phyloP scores from a whole-genome alignment of 129 eudicot species.

The carrot (Daucus carota) region DNA sequence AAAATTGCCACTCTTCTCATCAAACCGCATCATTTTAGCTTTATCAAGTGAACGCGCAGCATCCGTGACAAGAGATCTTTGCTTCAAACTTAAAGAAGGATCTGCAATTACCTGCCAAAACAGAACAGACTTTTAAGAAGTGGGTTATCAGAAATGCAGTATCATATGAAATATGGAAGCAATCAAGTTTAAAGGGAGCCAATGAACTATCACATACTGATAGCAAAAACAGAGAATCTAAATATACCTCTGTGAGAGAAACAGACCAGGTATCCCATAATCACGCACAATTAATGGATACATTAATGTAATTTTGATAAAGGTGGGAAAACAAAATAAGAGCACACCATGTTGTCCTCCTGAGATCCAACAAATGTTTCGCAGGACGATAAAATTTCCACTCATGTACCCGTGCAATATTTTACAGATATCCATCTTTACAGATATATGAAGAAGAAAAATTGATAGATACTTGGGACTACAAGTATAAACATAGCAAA shows the following conservation, averaged over 20 bases:
- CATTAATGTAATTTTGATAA: background rate
- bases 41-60: constrained; percentile 98
- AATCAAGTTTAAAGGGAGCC: background rate
- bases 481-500: background rate
- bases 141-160: background rate
- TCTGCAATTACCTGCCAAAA: constrained; percentile 77
- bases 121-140: constrained; percentile 6
- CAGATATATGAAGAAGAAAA: no score
- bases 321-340: background rate
- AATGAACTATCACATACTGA: background rate
- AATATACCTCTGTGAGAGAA: background rate
- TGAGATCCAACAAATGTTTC: background rate
- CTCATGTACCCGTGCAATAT: background rate
- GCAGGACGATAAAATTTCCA: background rate
- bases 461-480: background rate
- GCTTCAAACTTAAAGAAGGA: constrained; percentile 87
- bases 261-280: background rate
- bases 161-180: background rate
- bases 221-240: background rate
- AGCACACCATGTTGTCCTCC: background rate
- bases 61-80: constrained; percentile 82
- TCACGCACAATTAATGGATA: background rate
- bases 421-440: background rate
- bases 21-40: constrained; percentile 99
- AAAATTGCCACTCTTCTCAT: constrained; percentile 98